These are phyloP conservation scores for Aspergillus udagawae DNA, from an alignment of 2,329 filamentous ascomycete genomes.

Conservation along the genomic window DNA sequence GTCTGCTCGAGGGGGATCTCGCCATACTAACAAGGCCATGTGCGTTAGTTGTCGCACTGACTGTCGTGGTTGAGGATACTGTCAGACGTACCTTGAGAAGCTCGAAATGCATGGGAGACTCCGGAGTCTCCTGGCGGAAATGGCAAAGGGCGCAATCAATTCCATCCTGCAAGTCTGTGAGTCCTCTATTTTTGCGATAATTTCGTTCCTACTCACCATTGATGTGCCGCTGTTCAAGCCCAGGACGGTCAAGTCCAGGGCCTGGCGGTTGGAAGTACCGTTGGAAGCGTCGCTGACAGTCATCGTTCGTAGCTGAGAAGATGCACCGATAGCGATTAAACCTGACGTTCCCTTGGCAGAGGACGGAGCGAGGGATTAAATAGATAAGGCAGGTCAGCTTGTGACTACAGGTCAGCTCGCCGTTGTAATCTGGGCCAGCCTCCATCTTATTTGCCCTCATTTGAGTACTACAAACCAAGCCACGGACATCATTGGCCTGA, in stretches of 20 bases:
- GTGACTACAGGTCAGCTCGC: too few relatives aligned
- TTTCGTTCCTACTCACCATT: slow-evolving; percentile 33
- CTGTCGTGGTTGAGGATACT: not conserved
- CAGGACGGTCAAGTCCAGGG: slow-evolving; percentile 42
- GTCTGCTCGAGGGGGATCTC: slow-evolving; percentile 52
- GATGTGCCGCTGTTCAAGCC: slow-evolving; percentile 50
- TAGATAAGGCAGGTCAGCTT: not conserved
- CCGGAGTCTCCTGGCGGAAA: slow-evolving; percentile 52
- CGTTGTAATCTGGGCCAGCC: too few relatives aligned
- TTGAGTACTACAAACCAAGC: not conserved
- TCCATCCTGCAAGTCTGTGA: slow-evolving; percentile 36
- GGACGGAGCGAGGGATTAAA: not conserved
- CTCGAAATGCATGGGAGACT: slow-evolving; percentile 53
- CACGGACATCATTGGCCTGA: not conserved
- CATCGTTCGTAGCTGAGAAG: not conserved
- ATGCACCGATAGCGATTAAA: not conserved
- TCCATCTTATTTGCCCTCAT: not conserved
- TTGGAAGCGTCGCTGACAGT: not conserved
- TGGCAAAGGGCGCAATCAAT: slow-evolving; percentile 58
- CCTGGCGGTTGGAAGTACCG: not conserved
- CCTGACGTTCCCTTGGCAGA: not conserved
- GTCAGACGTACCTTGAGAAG: slow-evolving; percentile 37
- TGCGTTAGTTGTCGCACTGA: not conserved
- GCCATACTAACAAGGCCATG: slow-evolving; percentile 35
- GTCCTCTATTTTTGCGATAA: too few relatives aligned